Base-by-base conservation (phyloP, 306 rosid genomes). In the Malus domestica region DNA sequence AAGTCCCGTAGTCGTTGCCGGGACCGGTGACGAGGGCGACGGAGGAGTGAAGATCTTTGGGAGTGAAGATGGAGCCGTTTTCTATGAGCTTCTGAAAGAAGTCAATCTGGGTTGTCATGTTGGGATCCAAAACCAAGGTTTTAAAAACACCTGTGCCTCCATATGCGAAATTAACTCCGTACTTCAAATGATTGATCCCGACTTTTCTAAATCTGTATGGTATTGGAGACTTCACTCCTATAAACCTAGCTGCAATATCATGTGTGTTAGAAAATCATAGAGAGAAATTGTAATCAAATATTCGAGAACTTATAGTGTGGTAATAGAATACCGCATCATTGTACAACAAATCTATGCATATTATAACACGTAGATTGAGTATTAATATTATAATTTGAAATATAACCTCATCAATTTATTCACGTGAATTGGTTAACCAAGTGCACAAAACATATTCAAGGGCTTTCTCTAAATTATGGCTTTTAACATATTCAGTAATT, bases 61-160 rank as follows among this genome's bases (percentile, higher is more conserved):
- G 5, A 3, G 74, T 73, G 87, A 74, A 90, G 2, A 81, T 45
- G 4, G 77, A 79, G 55, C 81, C 25, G 25, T 64, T 18, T 54
- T 65, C 58, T 77, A 89, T 76, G 69, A 87, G 75, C 1, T 63
- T 70, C 19, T 83, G 73, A 25, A 92, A 86, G 45, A 79, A 79
- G 76, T 89, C 83, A 14, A 95, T 92, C 81, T 95, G 99, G 10
- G 83, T 78, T 19, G 93, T 89, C 99, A 95, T 90, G 87, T 95
- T 95, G 16, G 99, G 97, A 22, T 74, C 84, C 57, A 32, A 14
- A 65, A 62, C 59, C 35, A 67, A 79, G 3, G 99, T 95, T 9
- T 90, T 16, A 76, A 95, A 95, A 1, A 90, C 93, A 20, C 99
- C 99, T 0, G 90, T 90, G 5, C 99, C 97, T 35, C 99, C 99